Conservation (phyloP, 2,329 filamentous ascomycete genomes). For the Botryotinia narcissicola region DNA sequence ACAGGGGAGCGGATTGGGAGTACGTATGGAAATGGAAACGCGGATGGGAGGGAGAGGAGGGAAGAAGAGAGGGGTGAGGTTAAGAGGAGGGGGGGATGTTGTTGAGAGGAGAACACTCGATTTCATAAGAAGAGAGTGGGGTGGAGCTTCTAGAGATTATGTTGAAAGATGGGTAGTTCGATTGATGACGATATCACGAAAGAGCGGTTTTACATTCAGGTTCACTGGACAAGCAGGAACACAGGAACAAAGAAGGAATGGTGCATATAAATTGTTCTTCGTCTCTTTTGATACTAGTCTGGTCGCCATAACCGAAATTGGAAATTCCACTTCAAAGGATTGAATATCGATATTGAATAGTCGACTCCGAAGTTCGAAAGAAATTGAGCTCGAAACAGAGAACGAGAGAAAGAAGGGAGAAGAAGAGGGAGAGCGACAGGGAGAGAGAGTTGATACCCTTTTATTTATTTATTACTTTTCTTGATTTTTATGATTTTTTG, state of each 20-base stretch:
- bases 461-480: neutral
- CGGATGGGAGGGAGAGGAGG: conserved; percentile 4
- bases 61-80: neutral
- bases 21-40: neutral
- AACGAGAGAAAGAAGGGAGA: no score
- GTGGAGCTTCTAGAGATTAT: neutral
- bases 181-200: neutral
- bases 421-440: neutral
- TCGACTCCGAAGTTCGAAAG: neutral
- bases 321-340: neutral
- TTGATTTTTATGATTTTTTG: neutral
- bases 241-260: neutral
- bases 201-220: neutral
- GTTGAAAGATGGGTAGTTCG: neutral
- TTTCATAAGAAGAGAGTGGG: neutral
- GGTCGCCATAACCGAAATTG: neutral
- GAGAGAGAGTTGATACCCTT: neutral
- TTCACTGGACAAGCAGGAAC: neutral
- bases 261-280: neutral
- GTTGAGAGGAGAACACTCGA: neutral
- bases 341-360: neutral
- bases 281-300: neutral
- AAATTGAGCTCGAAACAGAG: neutral
- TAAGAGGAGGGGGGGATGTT: conserved; percentile 9
- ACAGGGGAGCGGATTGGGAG: neutral